phyloP scores from a whole-genome alignment of 352 stramenopile genomes.

The Globisporangium mamillatum region DNA sequence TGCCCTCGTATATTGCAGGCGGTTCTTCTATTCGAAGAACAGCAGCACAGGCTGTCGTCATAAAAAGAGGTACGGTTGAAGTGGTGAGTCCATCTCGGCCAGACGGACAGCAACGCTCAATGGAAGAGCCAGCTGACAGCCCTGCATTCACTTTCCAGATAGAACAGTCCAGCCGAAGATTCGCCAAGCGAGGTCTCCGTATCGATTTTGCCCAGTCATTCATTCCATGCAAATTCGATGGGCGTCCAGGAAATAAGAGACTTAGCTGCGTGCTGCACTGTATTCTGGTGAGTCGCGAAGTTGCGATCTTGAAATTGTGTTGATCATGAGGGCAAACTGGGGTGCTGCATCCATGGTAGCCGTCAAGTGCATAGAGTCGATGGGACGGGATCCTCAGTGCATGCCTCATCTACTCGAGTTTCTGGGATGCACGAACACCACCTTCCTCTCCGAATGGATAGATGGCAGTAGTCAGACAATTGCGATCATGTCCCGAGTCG shows the following conservation, averaged over 20 bases:
- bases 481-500: too few relatives aligned
- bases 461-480: too few relatives aligned
- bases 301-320: not conserved
- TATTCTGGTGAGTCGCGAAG: not conserved
- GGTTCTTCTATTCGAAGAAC: constrained; percentile 3
- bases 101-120: not conserved
- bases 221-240: not conserved
- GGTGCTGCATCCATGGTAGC: not conserved
- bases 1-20: not conserved
- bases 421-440: not conserved
- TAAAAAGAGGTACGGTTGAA: not conserved
- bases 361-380: not conserved
- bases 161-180: not conserved
- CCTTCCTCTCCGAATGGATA: too few relatives aligned
- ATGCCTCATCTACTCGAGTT: not conserved
- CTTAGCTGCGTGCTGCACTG: not conserved
- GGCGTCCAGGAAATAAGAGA: not conserved
- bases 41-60: not conserved
- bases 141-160: not conserved
- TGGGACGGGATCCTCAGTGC: not conserved
- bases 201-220: not conserved
- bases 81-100: not conserved
- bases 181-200: not conserved
- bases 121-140: not conserved
- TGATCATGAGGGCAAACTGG: not conserved